These are phyloP conservation scores for Henningerozyma blattae DNA, from an alignment of 805 yeast species.

Conservation along the genomic window DNA sequence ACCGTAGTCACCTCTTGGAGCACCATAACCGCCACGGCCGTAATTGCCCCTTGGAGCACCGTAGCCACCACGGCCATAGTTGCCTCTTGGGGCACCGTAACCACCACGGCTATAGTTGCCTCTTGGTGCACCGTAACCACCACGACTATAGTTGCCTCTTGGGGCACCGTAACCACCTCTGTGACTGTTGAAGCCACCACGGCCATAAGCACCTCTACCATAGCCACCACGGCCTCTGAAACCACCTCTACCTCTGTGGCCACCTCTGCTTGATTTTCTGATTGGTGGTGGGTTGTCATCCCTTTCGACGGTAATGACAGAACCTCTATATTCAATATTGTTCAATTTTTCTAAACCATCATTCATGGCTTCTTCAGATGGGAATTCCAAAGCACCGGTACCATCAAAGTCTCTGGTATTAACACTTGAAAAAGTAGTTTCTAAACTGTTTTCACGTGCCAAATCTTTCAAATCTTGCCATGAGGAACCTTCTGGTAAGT, in stretches of 20 bases:
- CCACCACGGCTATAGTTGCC: conserved; percentile 40
- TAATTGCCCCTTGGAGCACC: conserved; percentile 26
- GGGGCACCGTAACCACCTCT: conserved; percentile 31
- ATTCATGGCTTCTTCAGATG: conserved; percentile 60
- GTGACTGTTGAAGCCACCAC: conserved; percentile 26
- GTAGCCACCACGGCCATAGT: conserved; percentile 31
- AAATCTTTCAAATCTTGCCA: conserved; percentile 90
- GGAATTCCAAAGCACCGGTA: conserved; percentile 35
- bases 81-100: conserved; percentile 29
- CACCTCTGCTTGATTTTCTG: conserved; percentile 36
- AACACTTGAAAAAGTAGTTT: conserved; percentile 47
- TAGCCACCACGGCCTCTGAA: conserved; percentile 22
- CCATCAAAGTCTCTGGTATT: conserved; percentile 35
- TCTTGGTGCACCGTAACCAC: conserved; percentile 22
- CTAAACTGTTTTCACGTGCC: conserved; percentile 61
- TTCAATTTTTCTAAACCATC: conserved; percentile 66
- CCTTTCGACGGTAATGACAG: conserved; percentile 61
- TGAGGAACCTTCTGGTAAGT: conserved; percentile 63
- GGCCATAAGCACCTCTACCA: conserved; percentile 21
- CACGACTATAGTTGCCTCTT: conserved; percentile 28
- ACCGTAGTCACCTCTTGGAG: conserved; percentile 23
- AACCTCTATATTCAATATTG: conserved; percentile 59
- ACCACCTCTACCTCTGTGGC: conserved; percentile 35
- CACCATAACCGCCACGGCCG: conserved; percentile 23
- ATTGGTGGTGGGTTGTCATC: conserved; percentile 47